Evolutionary conservation across 768 basidiomycete genomes (phyloP).

Genomic region (Mycena venus): DNA sequence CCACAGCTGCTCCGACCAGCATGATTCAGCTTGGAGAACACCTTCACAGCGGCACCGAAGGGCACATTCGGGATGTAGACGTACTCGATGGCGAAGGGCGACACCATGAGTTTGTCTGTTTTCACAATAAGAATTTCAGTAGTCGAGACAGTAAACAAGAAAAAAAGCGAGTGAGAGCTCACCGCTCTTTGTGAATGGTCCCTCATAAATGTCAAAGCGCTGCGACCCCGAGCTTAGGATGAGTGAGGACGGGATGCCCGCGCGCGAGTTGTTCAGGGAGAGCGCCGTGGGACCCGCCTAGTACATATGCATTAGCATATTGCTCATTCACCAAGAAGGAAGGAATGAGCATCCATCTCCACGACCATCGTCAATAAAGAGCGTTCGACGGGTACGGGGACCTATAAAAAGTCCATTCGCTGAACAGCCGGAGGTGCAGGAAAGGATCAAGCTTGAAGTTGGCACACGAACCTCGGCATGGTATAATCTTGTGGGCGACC

Average conservation of each 20-base stretch:
- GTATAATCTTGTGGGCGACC: constrained; percentile 71
- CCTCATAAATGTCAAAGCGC: constrained; percentile 62
- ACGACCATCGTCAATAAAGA: constrained; percentile 62
- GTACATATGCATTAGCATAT: neutral
- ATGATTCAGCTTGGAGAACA: constrained; percentile 50
- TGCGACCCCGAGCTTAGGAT: constrained; percentile 60
- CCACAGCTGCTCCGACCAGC: constrained; percentile 29
- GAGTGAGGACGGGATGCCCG: constrained; percentile 57
- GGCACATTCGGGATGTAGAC: constrained; percentile 60
- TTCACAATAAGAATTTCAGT: neutral
- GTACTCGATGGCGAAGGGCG: constrained; percentile 66
- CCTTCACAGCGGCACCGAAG: constrained; percentile 52
- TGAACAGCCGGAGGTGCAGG: neutral
- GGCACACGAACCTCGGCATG: too few species aligned
- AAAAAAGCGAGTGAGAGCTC: too few species aligned
- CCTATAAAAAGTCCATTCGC: constrained; percentile 40
- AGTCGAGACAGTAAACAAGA: neutral
- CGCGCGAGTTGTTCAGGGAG: constrained; percentile 59
- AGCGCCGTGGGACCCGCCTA: constrained; percentile 56
- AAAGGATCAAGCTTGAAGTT: too few species aligned
- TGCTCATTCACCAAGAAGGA: constrained; percentile 16
- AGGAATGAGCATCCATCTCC: constrained; percentile 36
- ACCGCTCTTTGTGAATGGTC: constrained; percentile 66
- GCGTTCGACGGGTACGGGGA: constrained; percentile 57
- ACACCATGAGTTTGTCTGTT: constrained; percentile 65